These are phyloP conservation scores for Fulvia fulva DNA, from an alignment of 2,329 filamentous ascomycete species.

Conservation along the genomic window DNA sequence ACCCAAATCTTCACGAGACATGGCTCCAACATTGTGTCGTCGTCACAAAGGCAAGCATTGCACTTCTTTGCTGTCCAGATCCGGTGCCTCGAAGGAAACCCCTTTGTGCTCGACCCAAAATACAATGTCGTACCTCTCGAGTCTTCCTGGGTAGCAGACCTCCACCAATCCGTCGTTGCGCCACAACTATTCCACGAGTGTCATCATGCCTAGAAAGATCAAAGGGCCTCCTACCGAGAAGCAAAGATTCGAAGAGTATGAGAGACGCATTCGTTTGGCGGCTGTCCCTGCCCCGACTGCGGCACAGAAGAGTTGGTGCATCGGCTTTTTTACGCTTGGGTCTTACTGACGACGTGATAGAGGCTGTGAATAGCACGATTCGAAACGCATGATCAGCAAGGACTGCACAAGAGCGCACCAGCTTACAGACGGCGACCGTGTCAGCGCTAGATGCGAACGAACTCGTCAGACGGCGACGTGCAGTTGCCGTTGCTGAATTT, in stretches of 20 bases:
- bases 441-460: too few species aligned
- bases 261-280: neutral
- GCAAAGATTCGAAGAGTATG: neutral
- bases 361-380: neutral
- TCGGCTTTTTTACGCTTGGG: neutral
- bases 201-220: neutral
- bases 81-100: neutral
- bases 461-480: too few species aligned
- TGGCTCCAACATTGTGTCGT: neutral
- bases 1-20: too few species aligned
- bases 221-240: neutral
- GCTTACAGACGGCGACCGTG: too few species aligned
- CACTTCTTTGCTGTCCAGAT: neutral
- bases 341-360: neutral
- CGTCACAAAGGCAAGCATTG: neutral
- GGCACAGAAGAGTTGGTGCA: neutral
- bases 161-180: neutral
- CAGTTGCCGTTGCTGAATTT: too few species aligned
- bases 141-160: neutral
- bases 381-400: neutral
- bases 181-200: neutral
- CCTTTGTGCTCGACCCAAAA: neutral
- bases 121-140: neutral
- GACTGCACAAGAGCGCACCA: too few species aligned
- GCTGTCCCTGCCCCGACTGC: neutral